Conservation (phyloP, 305 asterid genomes). For the Striga hermonthica region DNA sequence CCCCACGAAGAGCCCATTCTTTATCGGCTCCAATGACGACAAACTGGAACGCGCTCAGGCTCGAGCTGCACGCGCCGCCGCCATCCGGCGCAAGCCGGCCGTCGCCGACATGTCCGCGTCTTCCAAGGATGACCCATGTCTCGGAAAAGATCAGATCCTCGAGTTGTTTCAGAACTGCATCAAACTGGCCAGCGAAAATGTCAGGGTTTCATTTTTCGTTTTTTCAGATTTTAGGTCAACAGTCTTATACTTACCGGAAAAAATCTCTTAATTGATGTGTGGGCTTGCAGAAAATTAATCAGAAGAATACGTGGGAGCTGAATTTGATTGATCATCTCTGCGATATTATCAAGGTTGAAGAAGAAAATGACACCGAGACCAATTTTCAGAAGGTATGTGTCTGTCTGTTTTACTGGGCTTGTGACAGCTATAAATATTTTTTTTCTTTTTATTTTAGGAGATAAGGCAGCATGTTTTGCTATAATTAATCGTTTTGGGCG, state of each 20-base stretch:
- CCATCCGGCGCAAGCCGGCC: constrained; percentile 65
- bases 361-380: constrained; percentile 81
- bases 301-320: constrained; percentile 98
- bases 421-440: too few relatives aligned
- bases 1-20: constrained; percentile 70
- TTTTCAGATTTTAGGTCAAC: not conserved
- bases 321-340: constrained; percentile 80
- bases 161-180: constrained; percentile 88
- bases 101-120: constrained; percentile 32
- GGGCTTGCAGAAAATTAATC: constrained; percentile 78
- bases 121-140: constrained; percentile 44
- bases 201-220: constrained; percentile 24
- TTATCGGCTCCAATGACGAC: constrained; percentile 87
- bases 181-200: constrained; percentile 97
- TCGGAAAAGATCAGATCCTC: constrained; percentile 75
- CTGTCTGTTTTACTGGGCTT: not conserved
- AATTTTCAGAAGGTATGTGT: constrained; percentile 82
- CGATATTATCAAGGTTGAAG: constrained; percentile 77
- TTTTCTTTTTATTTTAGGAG: too few relatives aligned
- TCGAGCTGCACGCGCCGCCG: constrained; percentile 95
- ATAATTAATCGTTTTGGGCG: constrained; percentile 17
- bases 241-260: not conserved
- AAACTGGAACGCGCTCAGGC: constrained; percentile 92
- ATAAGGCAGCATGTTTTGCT: not conserved
- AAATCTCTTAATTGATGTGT: not conserved